phyloP scores from a whole-genome alignment of 352 stramenopile species.

The Globisporangium cylindrosporum region DNA sequence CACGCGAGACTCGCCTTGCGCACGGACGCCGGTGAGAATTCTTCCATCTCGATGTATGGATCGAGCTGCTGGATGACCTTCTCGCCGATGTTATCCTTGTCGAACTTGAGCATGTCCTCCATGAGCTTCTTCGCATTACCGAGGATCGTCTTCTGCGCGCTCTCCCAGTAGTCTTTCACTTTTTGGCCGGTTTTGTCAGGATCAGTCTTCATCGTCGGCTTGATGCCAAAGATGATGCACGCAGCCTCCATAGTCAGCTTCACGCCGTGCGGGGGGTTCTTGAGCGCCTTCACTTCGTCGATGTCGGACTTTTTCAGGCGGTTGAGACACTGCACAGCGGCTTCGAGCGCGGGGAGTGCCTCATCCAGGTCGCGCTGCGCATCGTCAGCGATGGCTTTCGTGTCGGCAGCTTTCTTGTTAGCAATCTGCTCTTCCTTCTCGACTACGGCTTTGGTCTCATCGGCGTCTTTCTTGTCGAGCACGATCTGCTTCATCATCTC shows the following conservation, averaged over 20 bases:
- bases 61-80: conserved; percentile 88
- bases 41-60: conserved; percentile 88
- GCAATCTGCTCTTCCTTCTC: conserved; percentile 91
- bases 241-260: conserved; percentile 90
- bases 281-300: conserved; percentile 89
- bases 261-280: conserved; percentile 85
- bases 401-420: conserved; percentile 91
- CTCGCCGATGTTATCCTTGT: conserved; percentile 88
- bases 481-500: conserved; percentile 94
- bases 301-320: conserved; percentile 93
- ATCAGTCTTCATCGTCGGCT: conserved; percentile 85
- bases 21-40: conserved; percentile 87
- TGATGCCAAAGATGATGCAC: conserved; percentile 95
- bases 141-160: conserved; percentile 83
- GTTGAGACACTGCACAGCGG: conserved; percentile 91
- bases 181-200: conserved; percentile 91
- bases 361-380: conserved; percentile 92
- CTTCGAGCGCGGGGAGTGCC: conserved; percentile 89
- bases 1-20: conserved; percentile 90
- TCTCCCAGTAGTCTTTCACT: conserved; percentile 89
- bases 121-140: conserved; percentile 88
- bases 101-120: conserved; percentile 89
- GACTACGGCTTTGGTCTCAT: conserved; percentile 89
- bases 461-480: conserved; percentile 89
- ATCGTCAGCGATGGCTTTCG: conserved; percentile 90